Evolutionary conservation across 192 early-diverging fungal genomes (phyloP).

Genomic region (Coemansia sp.): DNA sequence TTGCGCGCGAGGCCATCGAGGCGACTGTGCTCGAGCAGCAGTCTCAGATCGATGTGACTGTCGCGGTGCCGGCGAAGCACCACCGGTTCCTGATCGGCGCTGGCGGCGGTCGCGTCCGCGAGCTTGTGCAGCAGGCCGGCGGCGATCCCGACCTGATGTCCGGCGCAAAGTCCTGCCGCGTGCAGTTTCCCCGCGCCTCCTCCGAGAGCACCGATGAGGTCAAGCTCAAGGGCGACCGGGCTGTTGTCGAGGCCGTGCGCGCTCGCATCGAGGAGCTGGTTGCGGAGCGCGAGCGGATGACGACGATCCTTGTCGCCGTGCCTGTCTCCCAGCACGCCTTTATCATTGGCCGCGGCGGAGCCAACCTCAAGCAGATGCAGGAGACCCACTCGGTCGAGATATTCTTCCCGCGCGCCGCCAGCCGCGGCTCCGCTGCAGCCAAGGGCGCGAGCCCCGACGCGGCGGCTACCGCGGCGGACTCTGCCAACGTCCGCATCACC

Average conservation of each 20-base stretch:
- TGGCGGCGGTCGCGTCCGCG: slow-evolving; percentile 59
- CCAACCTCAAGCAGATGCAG: slow-evolving; percentile 68
- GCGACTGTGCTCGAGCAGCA: slow-evolving; percentile 60
- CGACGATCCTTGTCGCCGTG: slow-evolving; percentile 57
- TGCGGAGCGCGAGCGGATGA: slow-evolving; percentile 58
- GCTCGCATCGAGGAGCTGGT: slow-evolving; percentile 51
- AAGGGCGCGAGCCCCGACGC: neutral
- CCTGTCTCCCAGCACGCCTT: slow-evolving; percentile 72
- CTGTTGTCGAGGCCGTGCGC: slow-evolving; percentile 45
- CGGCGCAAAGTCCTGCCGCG: slow-evolving; percentile 52
- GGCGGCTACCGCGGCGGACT: slow-evolving; percentile 10
- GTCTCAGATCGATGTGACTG: slow-evolving; percentile 50
- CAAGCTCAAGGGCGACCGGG: slow-evolving; percentile 58
- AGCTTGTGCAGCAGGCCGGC: slow-evolving; percentile 57
- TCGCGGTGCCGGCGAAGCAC: slow-evolving; percentile 53
- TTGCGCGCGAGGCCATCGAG: slow-evolving; percentile 57
- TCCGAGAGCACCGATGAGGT: slow-evolving; percentile 55
- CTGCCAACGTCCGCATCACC: slow-evolving; percentile 51
- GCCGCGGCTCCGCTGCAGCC: neutral
- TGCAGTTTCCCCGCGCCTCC: slow-evolving; percentile 57
- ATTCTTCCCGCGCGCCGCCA: slow-evolving; percentile 53
- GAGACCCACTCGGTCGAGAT: slow-evolving; percentile 62
- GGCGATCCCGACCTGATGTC: slow-evolving; percentile 54
- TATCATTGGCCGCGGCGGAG: slow-evolving; percentile 78
- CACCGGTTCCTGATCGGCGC: slow-evolving; percentile 68